A percentile compares a stretch with the other conserved stretches of the same genome.
These are phyloP conservation scores for Solanum chiquidenum DNA, from an alignment of 257 asterid genomes.

Conservation along the genomic window DNA sequence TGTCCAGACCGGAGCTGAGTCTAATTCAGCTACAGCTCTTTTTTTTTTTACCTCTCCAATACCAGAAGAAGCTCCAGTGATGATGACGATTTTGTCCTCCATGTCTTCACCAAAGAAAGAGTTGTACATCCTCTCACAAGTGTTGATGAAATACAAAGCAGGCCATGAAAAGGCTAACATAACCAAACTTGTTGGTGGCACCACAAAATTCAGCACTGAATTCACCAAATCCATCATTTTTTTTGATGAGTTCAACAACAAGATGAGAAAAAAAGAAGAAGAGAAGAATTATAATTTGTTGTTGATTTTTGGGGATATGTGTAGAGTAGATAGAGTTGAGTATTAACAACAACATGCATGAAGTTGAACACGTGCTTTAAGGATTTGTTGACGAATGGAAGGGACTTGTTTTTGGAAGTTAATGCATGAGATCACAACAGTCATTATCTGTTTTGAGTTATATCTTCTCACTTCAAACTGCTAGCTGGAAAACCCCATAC, in stretches of 20 bases:
- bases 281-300: background rate
- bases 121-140: slow-evolving; percentile 59
- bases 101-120: slow-evolving; percentile 33
- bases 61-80: slow-evolving; percentile 96
- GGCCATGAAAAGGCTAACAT: slow-evolving; percentile 94
- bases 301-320: background rate
- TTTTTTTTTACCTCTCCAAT: slow-evolving; percentile 65
- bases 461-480: background rate
- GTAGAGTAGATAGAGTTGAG: background rate
- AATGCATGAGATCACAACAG: background rate
- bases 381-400: background rate
- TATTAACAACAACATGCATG: background rate
- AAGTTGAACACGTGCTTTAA: background rate
- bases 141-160: slow-evolving; percentile 53
- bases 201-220: slow-evolving; percentile 43
- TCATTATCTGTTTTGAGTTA: background rate
- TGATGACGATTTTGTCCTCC: slow-evolving; percentile 62
- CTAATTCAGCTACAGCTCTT: too few relatives aligned
- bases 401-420: background rate
- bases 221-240: slow-evolving; percentile 38
- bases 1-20: background rate
- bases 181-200: slow-evolving; percentile 80
- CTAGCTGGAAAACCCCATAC: background rate
- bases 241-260: background rate
- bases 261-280: background rate